These are phyloP conservation scores for Corymbia citriodora DNA, from an alignment of 441 rosid genomes.

Conservation along the genomic window DNA sequence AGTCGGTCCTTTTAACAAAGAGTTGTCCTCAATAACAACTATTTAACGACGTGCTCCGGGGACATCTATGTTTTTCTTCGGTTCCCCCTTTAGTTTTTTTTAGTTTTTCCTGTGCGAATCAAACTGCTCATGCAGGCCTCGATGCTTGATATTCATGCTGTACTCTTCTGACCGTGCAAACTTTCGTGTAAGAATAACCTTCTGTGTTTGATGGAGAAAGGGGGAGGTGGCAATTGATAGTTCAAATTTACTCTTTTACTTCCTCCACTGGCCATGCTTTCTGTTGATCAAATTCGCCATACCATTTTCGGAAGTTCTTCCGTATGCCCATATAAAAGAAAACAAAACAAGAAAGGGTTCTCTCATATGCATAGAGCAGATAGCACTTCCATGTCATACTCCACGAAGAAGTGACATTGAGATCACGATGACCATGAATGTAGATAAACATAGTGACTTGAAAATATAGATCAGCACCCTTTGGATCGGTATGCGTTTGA, in stretches of 20 bases:
- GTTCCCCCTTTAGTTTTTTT: accelerated
- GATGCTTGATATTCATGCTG: background rate
- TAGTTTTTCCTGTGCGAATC: background rate
- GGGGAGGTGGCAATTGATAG: background rate
- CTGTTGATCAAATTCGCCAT: background rate
- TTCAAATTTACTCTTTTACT: background rate
- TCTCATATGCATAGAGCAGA: background rate
- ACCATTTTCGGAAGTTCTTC: background rate
- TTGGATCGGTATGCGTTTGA: background rate
- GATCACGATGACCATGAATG: background rate
- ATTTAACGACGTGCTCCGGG: background rate
- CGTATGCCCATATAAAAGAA: background rate
- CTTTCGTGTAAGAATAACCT: background rate
- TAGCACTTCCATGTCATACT: background rate
- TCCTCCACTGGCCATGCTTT: background rate
- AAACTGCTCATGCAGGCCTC: background rate
- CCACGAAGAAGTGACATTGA: background rate
- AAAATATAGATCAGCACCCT: background rate
- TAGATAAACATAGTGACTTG: background rate
- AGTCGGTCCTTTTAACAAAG: background rate
- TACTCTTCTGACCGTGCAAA: background rate
- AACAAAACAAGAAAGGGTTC: background rate
- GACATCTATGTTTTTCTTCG: background rate
- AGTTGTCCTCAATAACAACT: background rate
- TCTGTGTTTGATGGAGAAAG: background rate